Base-by-base conservation (phyloP, 495 filamentous ascomycete species). In the Stereocaulon alpinum region DNA sequence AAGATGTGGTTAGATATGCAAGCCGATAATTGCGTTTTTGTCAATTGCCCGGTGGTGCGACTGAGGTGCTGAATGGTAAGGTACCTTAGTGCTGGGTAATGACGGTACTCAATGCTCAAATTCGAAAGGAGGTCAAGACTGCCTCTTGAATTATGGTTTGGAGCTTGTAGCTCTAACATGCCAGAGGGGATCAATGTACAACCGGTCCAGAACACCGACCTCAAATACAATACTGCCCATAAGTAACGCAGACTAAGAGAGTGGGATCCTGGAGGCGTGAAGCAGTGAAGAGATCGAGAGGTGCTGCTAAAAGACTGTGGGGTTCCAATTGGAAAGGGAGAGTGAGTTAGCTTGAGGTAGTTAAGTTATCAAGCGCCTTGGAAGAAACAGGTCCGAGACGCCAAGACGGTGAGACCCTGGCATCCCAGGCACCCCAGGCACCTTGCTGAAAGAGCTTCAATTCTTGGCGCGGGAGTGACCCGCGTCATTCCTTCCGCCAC, bases 391-490 rank as follows among this genome's bases (percentile, higher is more conserved):
- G 14, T 50, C 20, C 6, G 22, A 37, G n/a, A n/a, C n/a, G n/a
- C n/a, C n/a, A n/a, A n/a, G n/a, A n/a, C n/a, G n/a, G n/a, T n/a
- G n/a, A n/a, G 37, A 20, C 18, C 51, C 37, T 54, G 37, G 27
- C 17, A 18, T 37, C 17, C 27, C 3, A 17, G 18, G 50, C 18
- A 53, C 14, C 27, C 27, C 32, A 18, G 5, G 32, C n/a, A 53
- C 32, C 27, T 53, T 14, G 37, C 20, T 24, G n/a, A n/a, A 20
- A 24, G 5, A 27, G n/a, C 44, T 40, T 43, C 34, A 58, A 40
- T 40, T 48, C 42, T 47, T 47, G 55, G 43, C 55, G 55, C 55
- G 55, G 11, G 20, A 58, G 55, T 48, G 55, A 22, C 37, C n/a
- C 55, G 29, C 15, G 43, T 34, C 32, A 20, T 14, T 20, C 55